These are phyloP conservation scores for Cytospora piceae DNA, from an alignment of 2,329 filamentous ascomycete genomes.

Conservation along the genomic window DNA sequence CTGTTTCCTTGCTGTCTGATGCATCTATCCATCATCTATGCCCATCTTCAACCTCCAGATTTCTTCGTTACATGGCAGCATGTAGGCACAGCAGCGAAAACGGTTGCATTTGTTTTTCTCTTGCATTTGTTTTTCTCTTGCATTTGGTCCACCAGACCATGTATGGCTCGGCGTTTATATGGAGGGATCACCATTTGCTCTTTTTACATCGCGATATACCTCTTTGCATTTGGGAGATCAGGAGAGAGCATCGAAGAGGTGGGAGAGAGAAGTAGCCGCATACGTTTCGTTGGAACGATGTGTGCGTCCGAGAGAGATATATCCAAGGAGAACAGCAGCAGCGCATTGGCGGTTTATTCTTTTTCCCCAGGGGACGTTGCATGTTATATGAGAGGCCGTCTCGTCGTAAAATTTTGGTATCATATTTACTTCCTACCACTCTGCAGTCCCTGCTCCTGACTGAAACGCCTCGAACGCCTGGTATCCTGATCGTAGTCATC, in stretches of 20 bases:
- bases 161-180: conserved; percentile 22
- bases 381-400: conserved; percentile 20
- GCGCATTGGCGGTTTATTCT: neutral
- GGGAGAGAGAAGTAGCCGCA: conserved; percentile 1
- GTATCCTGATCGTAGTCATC: conserved; percentile 26
- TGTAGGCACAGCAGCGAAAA: conserved; percentile 22
- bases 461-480: conserved; percentile 27
- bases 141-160: conserved; percentile 18
- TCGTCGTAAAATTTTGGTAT: conserved; percentile 21
- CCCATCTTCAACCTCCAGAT: neutral
- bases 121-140: conserved; percentile 6
- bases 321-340: neutral
- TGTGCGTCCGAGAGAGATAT: neutral
- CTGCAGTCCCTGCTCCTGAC: neutral
- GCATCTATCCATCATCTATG: neutral
- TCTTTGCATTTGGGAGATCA: conserved; percentile 22
- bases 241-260: conserved; percentile 16
- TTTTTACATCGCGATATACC: conserved; percentile 27
- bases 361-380: conserved; percentile 2
- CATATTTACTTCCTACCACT: conserved; percentile 18
- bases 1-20: neutral
- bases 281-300: neutral
- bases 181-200: conserved; percentile 18
- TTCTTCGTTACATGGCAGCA: conserved; percentile 2
- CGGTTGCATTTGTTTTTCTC: conserved; percentile 15